Evolutionary conservation across 2,329 filamentous ascomycete genomes (phyloP).

Genomic region (Exophiala viscosa): DNA sequence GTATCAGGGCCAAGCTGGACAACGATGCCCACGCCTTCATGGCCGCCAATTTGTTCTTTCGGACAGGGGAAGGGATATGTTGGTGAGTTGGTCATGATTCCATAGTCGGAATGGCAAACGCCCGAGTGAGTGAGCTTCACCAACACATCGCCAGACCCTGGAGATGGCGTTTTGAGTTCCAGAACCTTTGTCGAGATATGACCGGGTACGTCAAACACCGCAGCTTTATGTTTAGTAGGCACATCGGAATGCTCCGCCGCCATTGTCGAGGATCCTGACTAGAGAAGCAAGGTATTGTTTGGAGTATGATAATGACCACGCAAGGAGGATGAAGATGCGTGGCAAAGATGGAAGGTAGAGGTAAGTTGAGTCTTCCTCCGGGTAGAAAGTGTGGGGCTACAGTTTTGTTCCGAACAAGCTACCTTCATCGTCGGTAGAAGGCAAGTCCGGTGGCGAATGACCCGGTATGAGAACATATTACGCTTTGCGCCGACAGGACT

Average conservation of each 20-base stretch:
- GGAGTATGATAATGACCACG: too few relatives aligned
- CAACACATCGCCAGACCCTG: background rate
- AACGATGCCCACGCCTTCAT: constrained; percentile 66
- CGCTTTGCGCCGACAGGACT: too few relatives aligned
- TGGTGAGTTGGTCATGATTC: constrained; percentile 51
- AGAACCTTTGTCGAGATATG: background rate
- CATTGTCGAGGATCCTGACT: too few relatives aligned
- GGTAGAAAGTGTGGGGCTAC: too few relatives aligned
- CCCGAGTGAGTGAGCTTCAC: constrained; percentile 52
- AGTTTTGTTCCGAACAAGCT: too few relatives aligned
- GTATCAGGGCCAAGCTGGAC: constrained; percentile 62
- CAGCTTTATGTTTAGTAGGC: background rate
- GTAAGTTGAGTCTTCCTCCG: too few relatives aligned
- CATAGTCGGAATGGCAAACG: constrained; percentile 63
- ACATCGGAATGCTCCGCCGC: background rate
- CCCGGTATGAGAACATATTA: too few relatives aligned
- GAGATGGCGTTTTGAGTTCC: background rate
- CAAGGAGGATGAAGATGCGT: too few relatives aligned
- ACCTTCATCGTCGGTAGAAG: too few relatives aligned
- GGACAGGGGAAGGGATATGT: constrained; percentile 55
- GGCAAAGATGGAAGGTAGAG: too few relatives aligned
- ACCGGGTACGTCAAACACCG: background rate
- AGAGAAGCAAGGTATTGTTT: too few relatives aligned
- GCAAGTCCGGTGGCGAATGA: too few relatives aligned
- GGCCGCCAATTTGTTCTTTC: constrained; percentile 62